These are phyloP conservation scores for Candida glaebosa DNA, from an alignment of 805 yeast genomes.

Conservation along the genomic window DNA sequence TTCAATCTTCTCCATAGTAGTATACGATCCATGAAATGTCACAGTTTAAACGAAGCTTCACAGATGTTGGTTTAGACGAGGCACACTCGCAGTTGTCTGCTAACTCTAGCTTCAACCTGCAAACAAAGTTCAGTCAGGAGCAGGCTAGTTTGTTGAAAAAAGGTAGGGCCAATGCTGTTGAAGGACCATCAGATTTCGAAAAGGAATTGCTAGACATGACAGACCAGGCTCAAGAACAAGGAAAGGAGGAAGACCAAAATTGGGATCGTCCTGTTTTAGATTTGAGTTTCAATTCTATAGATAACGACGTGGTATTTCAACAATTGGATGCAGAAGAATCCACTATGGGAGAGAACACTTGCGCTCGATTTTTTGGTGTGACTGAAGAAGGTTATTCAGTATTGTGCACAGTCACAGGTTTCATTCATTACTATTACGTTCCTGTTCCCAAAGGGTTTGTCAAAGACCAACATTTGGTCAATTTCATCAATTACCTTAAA, in stretches of 20 bases:
- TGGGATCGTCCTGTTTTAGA: constrained; percentile 61
- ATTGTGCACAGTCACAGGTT: constrained; percentile 85
- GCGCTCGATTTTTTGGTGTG: constrained; percentile 88
- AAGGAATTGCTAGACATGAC: constrained; percentile 37
- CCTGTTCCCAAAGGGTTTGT: constrained; percentile 83
- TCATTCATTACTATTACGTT: constrained; percentile 84
- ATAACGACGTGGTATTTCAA: constrained; percentile 67
- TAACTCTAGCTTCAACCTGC: background rate
- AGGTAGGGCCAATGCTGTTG: constrained; percentile 28
- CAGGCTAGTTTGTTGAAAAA: constrained; percentile 34
- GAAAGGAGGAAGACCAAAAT: constrained; percentile 33
- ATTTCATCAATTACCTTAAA: constrained; percentile 45
- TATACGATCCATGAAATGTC: constrained; percentile 1
- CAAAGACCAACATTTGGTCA: constrained; percentile 47
- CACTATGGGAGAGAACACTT: constrained; percentile 49
- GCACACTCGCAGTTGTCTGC: background rate
- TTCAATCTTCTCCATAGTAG: too few species aligned
- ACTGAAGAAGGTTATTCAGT: constrained; percentile 86
- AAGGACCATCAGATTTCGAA: constrained; percentile 41
- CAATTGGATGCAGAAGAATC: constrained; percentile 95
- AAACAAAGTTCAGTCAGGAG: background rate
- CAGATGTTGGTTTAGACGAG: background rate
- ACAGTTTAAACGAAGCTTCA: constrained; percentile 1
- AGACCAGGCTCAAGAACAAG: constrained; percentile 19
- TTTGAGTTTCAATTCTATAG: constrained; percentile 42